Evolutionary conservation across 2,329 filamentous ascomycete genomes (phyloP).

Genomic region (Mycosphaerella sp.): DNA sequence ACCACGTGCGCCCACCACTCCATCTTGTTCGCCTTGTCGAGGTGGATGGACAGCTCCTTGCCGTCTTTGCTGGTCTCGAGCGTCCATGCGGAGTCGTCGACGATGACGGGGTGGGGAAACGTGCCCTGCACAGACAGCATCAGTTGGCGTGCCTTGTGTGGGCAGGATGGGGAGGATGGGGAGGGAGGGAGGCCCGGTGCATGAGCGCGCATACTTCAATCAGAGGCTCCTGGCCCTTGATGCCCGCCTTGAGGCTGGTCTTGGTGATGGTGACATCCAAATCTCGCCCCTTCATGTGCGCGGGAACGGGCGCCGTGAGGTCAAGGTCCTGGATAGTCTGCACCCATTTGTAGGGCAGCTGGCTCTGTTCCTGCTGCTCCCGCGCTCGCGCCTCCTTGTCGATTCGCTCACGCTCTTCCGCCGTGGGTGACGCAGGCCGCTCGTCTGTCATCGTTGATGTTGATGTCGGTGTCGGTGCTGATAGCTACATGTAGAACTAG

Average conservation of each 20-base stretch:
- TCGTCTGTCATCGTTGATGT: constrained; percentile 23
- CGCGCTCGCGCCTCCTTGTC: constrained; percentile 58
- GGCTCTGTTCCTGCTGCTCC: constrained; percentile 80
- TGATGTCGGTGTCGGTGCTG: neutral
- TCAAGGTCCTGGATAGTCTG: constrained; percentile 89
- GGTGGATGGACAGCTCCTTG: constrained; percentile 78
- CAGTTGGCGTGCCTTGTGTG: too few species aligned
- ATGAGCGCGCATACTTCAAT: constrained; percentile 65
- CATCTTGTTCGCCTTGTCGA: constrained; percentile 95
- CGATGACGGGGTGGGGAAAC: constrained; percentile 69
- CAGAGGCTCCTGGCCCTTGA: constrained; percentile 84
- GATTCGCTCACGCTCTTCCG: constrained; percentile 49
- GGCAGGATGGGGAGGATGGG: neutral
- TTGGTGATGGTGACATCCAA: constrained; percentile 78
- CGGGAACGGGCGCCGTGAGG: constrained; percentile 69
- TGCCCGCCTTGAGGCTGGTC: constrained; percentile 65
- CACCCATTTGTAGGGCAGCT: constrained; percentile 94
- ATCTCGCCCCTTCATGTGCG: constrained; percentile 77
- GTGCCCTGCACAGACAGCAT: constrained; percentile 57
- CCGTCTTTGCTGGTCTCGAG: constrained; percentile 60
- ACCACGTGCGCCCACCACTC: constrained; percentile 98
- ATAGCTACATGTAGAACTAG: too few species aligned
- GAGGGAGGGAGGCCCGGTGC: too few species aligned
- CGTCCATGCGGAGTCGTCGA: constrained; percentile 94
- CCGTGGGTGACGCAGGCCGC: constrained; percentile 42